phyloP scores from a whole-genome alignment of 345 rosid genomes.

The Schrenkiella parvula region DNA sequence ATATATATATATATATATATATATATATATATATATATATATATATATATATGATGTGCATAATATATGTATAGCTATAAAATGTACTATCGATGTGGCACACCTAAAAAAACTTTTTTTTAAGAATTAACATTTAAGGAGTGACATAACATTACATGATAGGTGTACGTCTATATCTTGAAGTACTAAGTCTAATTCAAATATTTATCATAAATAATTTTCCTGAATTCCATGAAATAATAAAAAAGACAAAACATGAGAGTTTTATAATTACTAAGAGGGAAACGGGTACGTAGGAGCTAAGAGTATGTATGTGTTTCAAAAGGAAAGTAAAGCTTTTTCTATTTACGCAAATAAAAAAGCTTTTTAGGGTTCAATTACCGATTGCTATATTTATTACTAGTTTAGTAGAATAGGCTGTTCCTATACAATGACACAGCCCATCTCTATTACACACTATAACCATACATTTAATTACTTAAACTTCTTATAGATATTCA shows the following conservation, averaged over 20 bases:
- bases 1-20: no score
- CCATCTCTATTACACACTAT: conserved; percentile 17
- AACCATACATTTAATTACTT: background rate
- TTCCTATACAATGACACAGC: conserved; percentile 34
- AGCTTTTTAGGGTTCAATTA: conserved; percentile 7
- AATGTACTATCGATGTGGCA: background rate
- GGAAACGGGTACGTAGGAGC: conserved; percentile 5
- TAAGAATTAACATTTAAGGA: background rate
- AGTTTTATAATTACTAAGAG: background rate
- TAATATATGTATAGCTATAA: no score
- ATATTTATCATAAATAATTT: background rate
- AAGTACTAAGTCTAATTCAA: background rate
- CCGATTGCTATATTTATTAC: conserved; percentile 6
- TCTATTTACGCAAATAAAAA: conserved; percentile 10
- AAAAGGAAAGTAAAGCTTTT: conserved; percentile 14
- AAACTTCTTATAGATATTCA: conserved; percentile 6
- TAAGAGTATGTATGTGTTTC: conserved; percentile 1
- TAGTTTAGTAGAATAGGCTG: conserved; percentile 2
- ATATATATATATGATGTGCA: no score
- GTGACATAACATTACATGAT: conserved; percentile 23
- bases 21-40: no score
- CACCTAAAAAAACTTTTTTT: no score
- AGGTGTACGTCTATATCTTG: conserved; percentile 15
- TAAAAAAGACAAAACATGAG: background rate
- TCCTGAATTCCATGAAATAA: conserved; percentile 7